These are phyloP conservation scores for Herpetomonas samuelpessoai DNA, from an alignment of 208 protist genomes.

Conservation along the genomic window DNA sequence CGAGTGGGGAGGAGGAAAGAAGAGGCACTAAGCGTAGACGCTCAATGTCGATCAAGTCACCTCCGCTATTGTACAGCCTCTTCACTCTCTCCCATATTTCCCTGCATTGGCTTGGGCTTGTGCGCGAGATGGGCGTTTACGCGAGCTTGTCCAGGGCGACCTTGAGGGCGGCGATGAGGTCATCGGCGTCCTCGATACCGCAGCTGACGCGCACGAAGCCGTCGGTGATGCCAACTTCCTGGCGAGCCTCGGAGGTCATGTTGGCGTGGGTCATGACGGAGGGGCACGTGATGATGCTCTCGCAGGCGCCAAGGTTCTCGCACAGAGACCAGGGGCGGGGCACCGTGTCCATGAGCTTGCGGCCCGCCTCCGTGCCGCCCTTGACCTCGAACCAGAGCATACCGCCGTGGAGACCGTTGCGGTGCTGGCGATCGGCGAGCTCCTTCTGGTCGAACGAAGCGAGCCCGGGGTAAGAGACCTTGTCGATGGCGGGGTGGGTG, in stretches of 20 bases:
- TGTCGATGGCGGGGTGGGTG: constrained; percentile 78
- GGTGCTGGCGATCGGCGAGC: constrained; percentile 91
- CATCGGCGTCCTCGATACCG: constrained; percentile 93
- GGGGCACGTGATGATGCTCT: constrained; percentile 95
- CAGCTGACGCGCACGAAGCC: constrained; percentile 92
- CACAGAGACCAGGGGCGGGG: constrained; percentile 85
- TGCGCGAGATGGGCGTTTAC: constrained; percentile 10
- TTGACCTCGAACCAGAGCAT: constrained; percentile 94
- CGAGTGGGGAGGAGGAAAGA: background rate
- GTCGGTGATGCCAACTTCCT: constrained; percentile 94
- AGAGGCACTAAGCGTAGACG: background rate
- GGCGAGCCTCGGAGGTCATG: constrained; percentile 91
- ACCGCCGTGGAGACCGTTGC: constrained; percentile 72
- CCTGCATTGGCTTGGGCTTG: background rate
- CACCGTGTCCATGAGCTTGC: constrained; percentile 82
- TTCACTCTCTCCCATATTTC: too few relatives aligned
- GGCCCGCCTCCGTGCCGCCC: constrained; percentile 63
- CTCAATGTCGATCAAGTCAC: too few relatives aligned
- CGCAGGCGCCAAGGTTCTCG: constrained; percentile 93
- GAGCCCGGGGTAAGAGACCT: constrained; percentile 93
- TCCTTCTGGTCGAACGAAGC: constrained; percentile 93
- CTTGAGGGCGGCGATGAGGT: constrained; percentile 91
- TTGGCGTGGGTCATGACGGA: constrained; percentile 96
- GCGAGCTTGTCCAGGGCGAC: constrained; percentile 77
- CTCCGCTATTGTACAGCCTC: too few relatives aligned